These are phyloP conservation scores for Steccherinum ochraceum DNA, from an alignment of 768 basidiomycete genomes.

Conservation along the genomic window DNA sequence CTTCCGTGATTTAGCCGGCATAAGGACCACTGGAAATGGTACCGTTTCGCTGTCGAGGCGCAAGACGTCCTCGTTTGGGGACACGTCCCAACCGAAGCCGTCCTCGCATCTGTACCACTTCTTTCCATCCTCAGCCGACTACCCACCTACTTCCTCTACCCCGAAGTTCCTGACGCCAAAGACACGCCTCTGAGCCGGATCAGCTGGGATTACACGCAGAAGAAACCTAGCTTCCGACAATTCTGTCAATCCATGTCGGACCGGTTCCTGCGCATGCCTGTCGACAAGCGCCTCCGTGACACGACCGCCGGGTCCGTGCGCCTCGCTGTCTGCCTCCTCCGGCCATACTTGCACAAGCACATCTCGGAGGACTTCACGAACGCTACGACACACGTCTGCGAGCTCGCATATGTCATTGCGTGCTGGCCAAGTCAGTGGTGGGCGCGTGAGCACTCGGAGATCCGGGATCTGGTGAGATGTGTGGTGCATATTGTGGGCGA, in stretches of 20 bases:
- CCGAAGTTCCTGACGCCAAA: conserved; percentile 26
- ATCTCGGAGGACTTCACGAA: conserved; percentile 34
- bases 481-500: conserved; percentile 59
- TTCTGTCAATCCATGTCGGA: conserved; percentile 69
- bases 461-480: conserved; percentile 50
- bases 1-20: conserved; percentile 41
- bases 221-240: conserved; percentile 56
- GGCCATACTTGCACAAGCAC: conserved; percentile 60
- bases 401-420: conserved; percentile 28
- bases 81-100: conserved; percentile 56
- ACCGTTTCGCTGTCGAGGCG: conserved; percentile 66
- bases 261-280: conserved; percentile 48
- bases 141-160: conserved; percentile 60
- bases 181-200: conserved; percentile 30
- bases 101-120: conserved; percentile 67
- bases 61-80: conserved; percentile 72
- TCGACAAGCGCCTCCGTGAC: conserved; percentile 55
- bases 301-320: conserved; percentile 63
- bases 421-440: conserved; percentile 66
- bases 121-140: conserved; percentile 57
- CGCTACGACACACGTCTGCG: conserved; percentile 31
- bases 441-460: conserved; percentile 57
- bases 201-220: conserved; percentile 50
- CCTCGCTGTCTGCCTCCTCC: conserved; percentile 59
- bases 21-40: conserved; percentile 69